Evolutionary conservation across 768 basidiomycete genomes (phyloP), one percentile per base, ranked within the genome.

Genomic region (Boletellus ananiceps): DNA sequence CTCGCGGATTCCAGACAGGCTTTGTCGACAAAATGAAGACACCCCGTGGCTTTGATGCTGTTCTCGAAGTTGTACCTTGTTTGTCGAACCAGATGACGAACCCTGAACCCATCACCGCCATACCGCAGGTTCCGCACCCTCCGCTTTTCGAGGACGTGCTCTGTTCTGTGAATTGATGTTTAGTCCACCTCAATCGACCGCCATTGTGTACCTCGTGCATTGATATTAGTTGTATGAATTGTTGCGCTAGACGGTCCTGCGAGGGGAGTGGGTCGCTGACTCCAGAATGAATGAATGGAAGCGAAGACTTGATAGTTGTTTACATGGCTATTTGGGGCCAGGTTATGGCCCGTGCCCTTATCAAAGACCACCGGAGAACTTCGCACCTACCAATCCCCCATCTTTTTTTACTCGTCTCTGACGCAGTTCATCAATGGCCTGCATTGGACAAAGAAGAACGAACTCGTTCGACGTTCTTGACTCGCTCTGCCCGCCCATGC

Each of bases 1-100:
- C 42, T 79, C 77, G 35, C 72, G 76, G 12, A 77, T 78, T 52
- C 76, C 77, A 14, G 76, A 78, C 47, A 65, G 75, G 56, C 68
- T 78, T 32, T 76, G 69, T 59, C 65, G 57, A 12, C 31, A 60
- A 32, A 44, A 39, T 27, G 51, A 51, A 25, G 55, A 62, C 18
- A 25, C 38, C 21, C 25, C 29, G n/a, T 57, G 64, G 54, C 39
- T 23, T n/a, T 66, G 51, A 63, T 27, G 18, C 6, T 25, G 6
- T 32, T 18, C 21, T 36, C 23, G 37, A 14, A 23, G 31, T 47
- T 52, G 44, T 38, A 51, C 29, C 29, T 11, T 29, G 29, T 29
- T 29, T 29, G 29, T 29, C 29, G 29, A 29, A 11, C 29, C 29
- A 35, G 25, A 36, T 39, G 27, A 9, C 21, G 19, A 41, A 40